Conservation (phyloP, 768 basidiomycete species). For the Pisolithus sp. region DNA sequence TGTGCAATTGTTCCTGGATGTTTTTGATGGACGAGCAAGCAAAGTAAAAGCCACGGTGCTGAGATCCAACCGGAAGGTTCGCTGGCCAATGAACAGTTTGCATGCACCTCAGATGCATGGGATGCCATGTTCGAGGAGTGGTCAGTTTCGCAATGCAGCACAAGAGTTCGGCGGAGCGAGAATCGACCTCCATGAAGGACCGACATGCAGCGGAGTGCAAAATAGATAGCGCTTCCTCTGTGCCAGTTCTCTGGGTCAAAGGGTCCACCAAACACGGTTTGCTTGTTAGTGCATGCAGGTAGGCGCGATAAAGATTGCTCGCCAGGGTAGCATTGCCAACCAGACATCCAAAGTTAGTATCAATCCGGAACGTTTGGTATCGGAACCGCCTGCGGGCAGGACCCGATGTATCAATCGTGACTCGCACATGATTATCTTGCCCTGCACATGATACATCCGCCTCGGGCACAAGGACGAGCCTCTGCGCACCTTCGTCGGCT, state of each 20-base stretch:
- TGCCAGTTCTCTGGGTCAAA: slow-evolving; percentile 37
- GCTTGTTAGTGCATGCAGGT: slow-evolving; percentile 43
- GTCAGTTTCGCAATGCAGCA: slow-evolving; percentile 27
- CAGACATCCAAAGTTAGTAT: slow-evolving; percentile 26
- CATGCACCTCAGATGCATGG: slow-evolving; percentile 32
- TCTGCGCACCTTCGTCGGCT: slow-evolving; percentile 1
- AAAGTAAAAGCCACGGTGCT: slow-evolving; percentile 25
- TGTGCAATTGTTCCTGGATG: slow-evolving; percentile 13
- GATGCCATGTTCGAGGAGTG: slow-evolving; percentile 34
- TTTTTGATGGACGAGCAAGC: slow-evolving; percentile 24
- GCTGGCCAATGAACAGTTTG: slow-evolving; percentile 31
- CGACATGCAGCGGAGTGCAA: slow-evolving; percentile 31
- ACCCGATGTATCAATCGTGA: slow-evolving; percentile 5
- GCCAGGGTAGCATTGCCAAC: slow-evolving; percentile 20
- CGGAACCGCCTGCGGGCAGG: slow-evolving; percentile 1
- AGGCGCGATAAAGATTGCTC: slow-evolving; percentile 31
- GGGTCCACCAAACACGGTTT: slow-evolving; percentile 36
- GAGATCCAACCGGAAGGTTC: slow-evolving; percentile 16
- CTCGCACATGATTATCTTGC: slow-evolving; percentile 12
- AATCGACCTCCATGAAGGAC: slow-evolving; percentile 34
- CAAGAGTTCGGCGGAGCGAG: slow-evolving; percentile 28
- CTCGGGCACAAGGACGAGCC: slow-evolving; percentile 35
- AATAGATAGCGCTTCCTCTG: slow-evolving; percentile 36
- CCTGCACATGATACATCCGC: slow-evolving; percentile 18
- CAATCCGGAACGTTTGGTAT: slow-evolving; percentile 26